phyloP scores from a whole-genome alignment of 164 flowering plant species.

The Liquidambar formosana region DNA sequence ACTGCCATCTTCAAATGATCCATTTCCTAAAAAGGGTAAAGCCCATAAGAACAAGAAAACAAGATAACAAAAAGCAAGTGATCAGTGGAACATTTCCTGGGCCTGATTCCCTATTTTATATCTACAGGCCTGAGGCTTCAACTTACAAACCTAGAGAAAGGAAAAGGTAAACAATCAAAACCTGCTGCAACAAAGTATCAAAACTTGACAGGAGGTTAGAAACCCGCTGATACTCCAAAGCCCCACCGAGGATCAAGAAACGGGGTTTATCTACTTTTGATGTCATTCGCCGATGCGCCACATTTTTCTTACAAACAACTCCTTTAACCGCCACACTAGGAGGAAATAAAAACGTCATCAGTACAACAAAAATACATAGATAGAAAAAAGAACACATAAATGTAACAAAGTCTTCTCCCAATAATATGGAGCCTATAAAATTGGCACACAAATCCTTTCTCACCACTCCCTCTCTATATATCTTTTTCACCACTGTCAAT shows the following conservation, averaged over 20 bases:
- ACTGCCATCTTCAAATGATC: constrained; percentile 98
- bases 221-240: constrained; percentile 94
- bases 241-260: constrained; percentile 86
- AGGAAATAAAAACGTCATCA: constrained; percentile 10
- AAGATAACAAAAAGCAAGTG: background rate
- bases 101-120: background rate
- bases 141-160: background rate
- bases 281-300: constrained; percentile 93
- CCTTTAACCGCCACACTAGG: constrained; percentile 85
- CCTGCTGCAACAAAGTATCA: constrained; percentile 96
- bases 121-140: too few species aligned
- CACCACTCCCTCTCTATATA: too few species aligned
- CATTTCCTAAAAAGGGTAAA: constrained; percentile 63
- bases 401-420: too few species aligned
- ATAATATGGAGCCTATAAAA: too few species aligned
- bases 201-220: constrained; percentile 82
- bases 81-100: background rate
- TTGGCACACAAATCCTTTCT: too few species aligned
- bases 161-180: constrained; percentile 13
- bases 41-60: background rate
- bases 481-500: too few species aligned
- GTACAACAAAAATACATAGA: background rate
- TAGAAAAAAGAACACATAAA: background rate
- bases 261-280: constrained; percentile 77
- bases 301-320: constrained; percentile 97